These are phyloP conservation scores for Scytalidium sp. DNA, from an alignment of 2,329 filamentous ascomycete genomes.

Conservation along the genomic window DNA sequence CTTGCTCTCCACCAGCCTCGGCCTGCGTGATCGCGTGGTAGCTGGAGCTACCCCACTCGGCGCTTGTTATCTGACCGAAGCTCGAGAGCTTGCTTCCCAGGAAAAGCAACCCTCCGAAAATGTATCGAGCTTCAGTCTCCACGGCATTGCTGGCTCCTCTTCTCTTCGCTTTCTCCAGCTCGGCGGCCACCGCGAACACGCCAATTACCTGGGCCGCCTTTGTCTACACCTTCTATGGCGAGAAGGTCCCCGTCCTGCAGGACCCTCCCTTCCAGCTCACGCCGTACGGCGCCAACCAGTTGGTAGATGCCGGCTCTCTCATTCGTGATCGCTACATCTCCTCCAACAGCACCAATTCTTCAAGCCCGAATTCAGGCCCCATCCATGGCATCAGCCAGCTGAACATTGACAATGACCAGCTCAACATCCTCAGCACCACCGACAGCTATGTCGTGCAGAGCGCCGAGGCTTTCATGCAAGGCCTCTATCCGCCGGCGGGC, in stretches of 20 bases:
- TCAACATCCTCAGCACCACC: slow-evolving; percentile 38
- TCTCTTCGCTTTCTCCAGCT: slow-evolving; percentile 5
- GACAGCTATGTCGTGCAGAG: slow-evolving; percentile 55
- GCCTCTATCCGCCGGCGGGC: slow-evolving; percentile 69
- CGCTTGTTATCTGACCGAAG: too few species aligned
- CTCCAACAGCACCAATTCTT: slow-evolving; percentile 15
- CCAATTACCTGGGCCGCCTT: slow-evolving; percentile 25
- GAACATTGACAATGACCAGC: slow-evolving; percentile 46
- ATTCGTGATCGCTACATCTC: slow-evolving; percentile 48
- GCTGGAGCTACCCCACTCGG: not conserved
- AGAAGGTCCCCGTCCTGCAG: slow-evolving; percentile 43
- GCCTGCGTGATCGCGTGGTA: not conserved
- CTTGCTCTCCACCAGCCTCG: not conserved
- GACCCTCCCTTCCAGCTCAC: slow-evolving; percentile 38
- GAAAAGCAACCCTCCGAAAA: slow-evolving; percentile 4
- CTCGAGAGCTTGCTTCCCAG: slow-evolving; percentile 1
- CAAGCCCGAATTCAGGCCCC: slow-evolving; percentile 29
- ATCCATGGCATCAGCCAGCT: slow-evolving; percentile 41
- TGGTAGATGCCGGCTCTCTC: slow-evolving; percentile 43
- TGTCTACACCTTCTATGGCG: slow-evolving; percentile 41
- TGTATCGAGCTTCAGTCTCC: slow-evolving; percentile 4
- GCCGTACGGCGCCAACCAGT: slow-evolving; percentile 51
- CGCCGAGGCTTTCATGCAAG: slow-evolving; percentile 77
- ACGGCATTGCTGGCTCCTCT: slow-evolving; percentile 4
- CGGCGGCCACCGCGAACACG: slow-evolving; percentile 6